These are phyloP conservation scores for Wickerhamiella shivajii DNA, from an alignment of 805 yeast species.

Conservation along the genomic window DNA sequence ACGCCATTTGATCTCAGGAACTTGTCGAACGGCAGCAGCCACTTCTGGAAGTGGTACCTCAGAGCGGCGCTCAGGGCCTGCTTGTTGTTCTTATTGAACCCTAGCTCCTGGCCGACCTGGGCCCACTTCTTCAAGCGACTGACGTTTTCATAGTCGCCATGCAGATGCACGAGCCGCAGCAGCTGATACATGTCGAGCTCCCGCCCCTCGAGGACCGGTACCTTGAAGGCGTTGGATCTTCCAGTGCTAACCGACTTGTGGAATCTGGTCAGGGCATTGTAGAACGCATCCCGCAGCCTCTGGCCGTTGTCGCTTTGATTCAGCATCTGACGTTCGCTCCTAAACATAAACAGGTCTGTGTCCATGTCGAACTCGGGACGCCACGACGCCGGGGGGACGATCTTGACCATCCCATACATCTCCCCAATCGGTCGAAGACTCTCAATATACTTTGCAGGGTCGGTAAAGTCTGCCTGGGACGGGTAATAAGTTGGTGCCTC, in stretches of 20 bases:
- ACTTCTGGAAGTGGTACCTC: constrained; percentile 36
- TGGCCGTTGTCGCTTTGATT: constrained; percentile 1
- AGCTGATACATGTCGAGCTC: constrained; percentile 50
- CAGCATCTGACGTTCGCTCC: constrained; percentile 1
- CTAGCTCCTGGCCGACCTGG: constrained; percentile 66
- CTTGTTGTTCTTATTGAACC: constrained; percentile 58
- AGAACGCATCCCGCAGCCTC: constrained; percentile 1
- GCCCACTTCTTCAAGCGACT: constrained; percentile 62
- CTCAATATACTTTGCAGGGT: constrained; percentile 56
- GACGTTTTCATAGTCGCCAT: constrained; percentile 59
- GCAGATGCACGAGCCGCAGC: constrained; percentile 38
- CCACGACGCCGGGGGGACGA: constrained; percentile 45
- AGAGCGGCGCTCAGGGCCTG: constrained; percentile 56
- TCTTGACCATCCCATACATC: constrained; percentile 59
- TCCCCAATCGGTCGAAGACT: constrained; percentile 37
- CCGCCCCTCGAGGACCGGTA: constrained; percentile 55
- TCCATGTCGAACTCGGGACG: constrained; percentile 27
- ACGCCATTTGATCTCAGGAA: constrained; percentile 24
- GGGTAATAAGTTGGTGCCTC: constrained; percentile 47
- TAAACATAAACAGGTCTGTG: constrained; percentile 16
- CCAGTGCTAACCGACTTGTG: neutral
- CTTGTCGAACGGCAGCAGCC: constrained; percentile 21
- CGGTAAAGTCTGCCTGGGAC: constrained; percentile 37
- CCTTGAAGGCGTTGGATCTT: constrained; percentile 20
- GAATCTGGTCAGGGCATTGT: constrained; percentile 3